Conservation (phyloP, 495 filamentous ascomycete species). For the Glarea lozoyensis region DNA sequence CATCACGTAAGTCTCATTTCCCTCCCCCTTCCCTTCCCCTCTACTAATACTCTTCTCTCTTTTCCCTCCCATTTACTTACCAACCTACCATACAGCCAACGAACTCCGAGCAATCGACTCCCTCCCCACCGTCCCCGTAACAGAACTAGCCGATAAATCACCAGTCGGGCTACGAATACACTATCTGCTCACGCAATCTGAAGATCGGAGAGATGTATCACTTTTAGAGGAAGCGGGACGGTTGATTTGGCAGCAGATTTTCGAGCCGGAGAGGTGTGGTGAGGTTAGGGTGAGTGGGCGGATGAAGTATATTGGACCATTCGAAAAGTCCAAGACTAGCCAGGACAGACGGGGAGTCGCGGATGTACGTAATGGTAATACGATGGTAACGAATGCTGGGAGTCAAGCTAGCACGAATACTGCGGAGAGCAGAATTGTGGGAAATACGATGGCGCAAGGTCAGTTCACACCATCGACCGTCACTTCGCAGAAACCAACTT, state of each 20-base stretch:
- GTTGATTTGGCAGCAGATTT: constrained; percentile 4
- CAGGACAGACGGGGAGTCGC: too few relatives aligned
- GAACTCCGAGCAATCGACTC: constrained; percentile 6
- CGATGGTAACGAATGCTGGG: too few relatives aligned
- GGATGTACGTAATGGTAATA: too few relatives aligned
- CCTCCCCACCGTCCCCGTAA: not conserved
- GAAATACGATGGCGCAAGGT: too few relatives aligned
- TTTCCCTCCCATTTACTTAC: not conserved
- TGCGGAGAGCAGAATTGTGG: too few relatives aligned
- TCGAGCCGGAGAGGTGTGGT: too few relatives aligned
- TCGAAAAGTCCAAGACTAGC: too few relatives aligned
- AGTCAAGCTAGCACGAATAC: too few relatives aligned
- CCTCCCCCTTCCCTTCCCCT: not conserved
- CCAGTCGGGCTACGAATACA: not conserved
- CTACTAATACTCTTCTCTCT: not conserved
- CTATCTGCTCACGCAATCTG: constrained; percentile 3
- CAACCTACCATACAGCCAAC: constrained; percentile 5
- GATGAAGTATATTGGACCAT: too few relatives aligned
- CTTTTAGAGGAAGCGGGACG: constrained; percentile 7
- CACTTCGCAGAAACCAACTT: too few relatives aligned
- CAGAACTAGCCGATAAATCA: constrained; percentile 5
- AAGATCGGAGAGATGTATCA: constrained; percentile 3
- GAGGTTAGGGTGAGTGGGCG: too few relatives aligned
- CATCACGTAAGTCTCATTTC: constrained; percentile 1
- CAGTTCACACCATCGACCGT: too few relatives aligned